Percentiles rank a stretch among this genome's conserved stretches.
Conservation (phyloP, 2,329 filamentous ascomycete genomes). For the Ophiocordyceps unilateralis region DNA sequence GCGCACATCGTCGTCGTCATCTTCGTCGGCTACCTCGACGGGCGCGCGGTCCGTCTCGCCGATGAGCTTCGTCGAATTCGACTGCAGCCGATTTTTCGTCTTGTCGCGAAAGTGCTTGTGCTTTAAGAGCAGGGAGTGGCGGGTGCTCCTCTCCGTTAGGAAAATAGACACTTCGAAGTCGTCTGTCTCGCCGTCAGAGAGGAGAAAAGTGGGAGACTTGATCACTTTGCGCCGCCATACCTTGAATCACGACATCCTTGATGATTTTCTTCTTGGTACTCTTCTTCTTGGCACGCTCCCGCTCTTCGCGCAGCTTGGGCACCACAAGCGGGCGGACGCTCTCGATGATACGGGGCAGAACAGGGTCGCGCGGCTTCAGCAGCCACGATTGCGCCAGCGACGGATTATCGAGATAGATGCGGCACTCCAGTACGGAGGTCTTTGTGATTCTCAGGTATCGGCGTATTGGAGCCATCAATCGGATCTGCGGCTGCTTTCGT, state of each 20-base stretch:
- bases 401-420: constrained; percentile 89
- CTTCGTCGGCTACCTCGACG: constrained; percentile 28
- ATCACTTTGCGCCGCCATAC: too few species aligned
- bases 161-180: constrained; percentile 95
- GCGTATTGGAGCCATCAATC: constrained; percentile 68
- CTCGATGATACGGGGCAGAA: constrained; percentile 69
- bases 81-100: constrained; percentile 32
- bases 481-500: too few species aligned
- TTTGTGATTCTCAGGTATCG: constrained; percentile 85
- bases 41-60: constrained; percentile 35
- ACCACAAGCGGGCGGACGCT: constrained; percentile 72
- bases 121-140: constrained; percentile 75
- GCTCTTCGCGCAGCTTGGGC: constrained; percentile 82
- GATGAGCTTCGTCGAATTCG: constrained; percentile 46
- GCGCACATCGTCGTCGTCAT: constrained; percentile 8
- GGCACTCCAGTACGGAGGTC: constrained; percentile 88
- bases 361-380: constrained; percentile 55
- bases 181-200: constrained; percentile 33
- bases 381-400: constrained; percentile 71
- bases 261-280: constrained; percentile 60
- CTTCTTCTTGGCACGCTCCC: constrained; percentile 39
- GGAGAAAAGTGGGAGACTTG: constrained; percentile 1
- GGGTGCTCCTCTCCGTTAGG: constrained; percentile 67
- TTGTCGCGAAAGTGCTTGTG: constrained; percentile 59
- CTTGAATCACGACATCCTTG: constrained; percentile 73